A percentile compares a stretch with the other conserved stretches of the same genome.
Conservation (phyloP, 306 rosid species). For the Inga laurina region DNA sequence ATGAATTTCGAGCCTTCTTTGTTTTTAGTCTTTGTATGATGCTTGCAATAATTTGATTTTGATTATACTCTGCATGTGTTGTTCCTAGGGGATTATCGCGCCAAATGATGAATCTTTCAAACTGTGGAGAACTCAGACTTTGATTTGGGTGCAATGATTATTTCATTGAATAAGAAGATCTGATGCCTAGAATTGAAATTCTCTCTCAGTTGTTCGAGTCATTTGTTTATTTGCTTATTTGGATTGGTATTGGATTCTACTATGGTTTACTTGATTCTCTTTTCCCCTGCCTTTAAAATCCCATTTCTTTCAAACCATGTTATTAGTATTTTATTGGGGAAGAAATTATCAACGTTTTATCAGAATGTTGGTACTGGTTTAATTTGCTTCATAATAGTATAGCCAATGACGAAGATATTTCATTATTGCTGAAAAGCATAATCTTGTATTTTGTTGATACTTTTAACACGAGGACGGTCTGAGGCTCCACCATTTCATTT, state of each 20-base stretch:
- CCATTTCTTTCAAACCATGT: not conserved
- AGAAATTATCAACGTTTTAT: not conserved
- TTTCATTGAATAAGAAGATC: constrained; percentile 46
- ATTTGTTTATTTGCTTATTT: not conserved
- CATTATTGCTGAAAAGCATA: constrained; percentile 41
- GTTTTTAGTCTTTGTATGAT: not conserved
- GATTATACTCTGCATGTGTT: not conserved
- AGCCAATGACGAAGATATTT: constrained; percentile 58
- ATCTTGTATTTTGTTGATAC: constrained; percentile 63
- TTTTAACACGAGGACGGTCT: constrained; percentile 89
- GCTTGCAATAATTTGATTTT: not conserved
- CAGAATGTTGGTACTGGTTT: no score
- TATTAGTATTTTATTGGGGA: not conserved
- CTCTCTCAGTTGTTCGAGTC: not conserved
- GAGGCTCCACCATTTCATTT: constrained; percentile 50
- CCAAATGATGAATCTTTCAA: constrained; percentile 42
- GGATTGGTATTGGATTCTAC: not conserved
- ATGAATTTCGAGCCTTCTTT: not conserved
- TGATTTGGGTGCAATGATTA: constrained; percentile 38
- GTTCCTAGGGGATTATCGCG: not conserved
- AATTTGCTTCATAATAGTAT: not conserved
- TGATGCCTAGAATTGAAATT: constrained; percentile 20
- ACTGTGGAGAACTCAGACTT: constrained; percentile 35
- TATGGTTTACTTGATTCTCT: not conserved
- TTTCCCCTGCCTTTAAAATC: not conserved